Percentiles rank a stretch among this genome's conserved stretches.
phyloP scores from a whole-genome alignment of 768 basidiomycete genomes.

The Naganishia onofrii region DNA sequence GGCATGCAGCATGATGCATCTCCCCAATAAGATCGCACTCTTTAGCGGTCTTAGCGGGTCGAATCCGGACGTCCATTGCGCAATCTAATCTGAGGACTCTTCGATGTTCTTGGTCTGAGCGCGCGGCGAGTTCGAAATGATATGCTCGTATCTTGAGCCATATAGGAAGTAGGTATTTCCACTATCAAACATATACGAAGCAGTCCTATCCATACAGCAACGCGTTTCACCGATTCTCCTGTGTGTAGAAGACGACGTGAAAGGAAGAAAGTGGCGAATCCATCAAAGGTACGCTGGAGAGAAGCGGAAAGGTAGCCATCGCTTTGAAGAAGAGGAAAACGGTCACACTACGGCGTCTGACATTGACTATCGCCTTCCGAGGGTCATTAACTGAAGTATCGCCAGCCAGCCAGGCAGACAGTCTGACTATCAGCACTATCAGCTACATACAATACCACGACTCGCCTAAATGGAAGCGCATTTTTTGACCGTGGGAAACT shows the following conservation, averaged over 20 bases:
- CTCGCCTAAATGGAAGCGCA: too few species aligned
- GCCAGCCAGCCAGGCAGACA: too few species aligned
- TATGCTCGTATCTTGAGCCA: neutral
- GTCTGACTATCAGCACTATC: too few species aligned
- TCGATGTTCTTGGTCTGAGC: neutral
- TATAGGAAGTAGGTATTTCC: neutral
- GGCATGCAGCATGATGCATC: neutral
- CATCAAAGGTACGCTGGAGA: neutral
- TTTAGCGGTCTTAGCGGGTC: neutral
- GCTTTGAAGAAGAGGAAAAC: neutral
- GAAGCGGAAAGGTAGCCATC: neutral
- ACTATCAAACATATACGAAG: neutral
- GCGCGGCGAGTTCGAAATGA: neutral
- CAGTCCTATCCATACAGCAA: neutral
- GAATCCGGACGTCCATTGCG: neutral
- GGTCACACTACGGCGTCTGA: too few species aligned
- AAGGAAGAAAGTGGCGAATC: neutral
- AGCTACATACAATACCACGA: too few species aligned
- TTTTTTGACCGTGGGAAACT: too few species aligned
- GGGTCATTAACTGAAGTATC: too few species aligned
- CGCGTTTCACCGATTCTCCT: neutral
- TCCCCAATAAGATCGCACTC: constrained; percentile 9
- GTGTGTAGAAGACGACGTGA: neutral
- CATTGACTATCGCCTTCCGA: too few species aligned
- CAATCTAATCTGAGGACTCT: neutral